Conservation (phyloP, 208 protist species). For the Wallacemonas collosoma region DNA sequence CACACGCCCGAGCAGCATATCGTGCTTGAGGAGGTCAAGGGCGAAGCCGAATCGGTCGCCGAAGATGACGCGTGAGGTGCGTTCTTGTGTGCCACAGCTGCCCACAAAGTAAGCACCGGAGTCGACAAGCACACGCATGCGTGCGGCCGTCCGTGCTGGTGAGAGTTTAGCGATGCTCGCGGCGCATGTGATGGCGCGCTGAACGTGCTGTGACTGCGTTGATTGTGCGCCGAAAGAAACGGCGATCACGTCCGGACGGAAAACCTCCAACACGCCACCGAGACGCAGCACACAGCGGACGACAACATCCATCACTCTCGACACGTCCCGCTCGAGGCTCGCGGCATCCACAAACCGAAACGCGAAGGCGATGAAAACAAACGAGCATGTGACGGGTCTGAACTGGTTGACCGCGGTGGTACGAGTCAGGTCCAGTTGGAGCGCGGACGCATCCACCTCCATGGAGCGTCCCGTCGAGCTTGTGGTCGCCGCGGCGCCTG, state of each 20-base stretch:
- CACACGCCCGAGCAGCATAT: constrained; percentile 27
- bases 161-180: constrained; percentile 25
- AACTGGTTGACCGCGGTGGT: constrained; percentile 28
- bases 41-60: constrained; percentile 43
- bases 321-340: constrained; percentile 28
- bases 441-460: constrained; percentile 2
- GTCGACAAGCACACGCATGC: constrained; percentile 43
- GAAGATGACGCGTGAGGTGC: constrained; percentile 40
- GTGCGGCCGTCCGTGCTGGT: constrained; percentile 2
- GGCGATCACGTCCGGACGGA: constrained; percentile 48
- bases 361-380: constrained; percentile 31
- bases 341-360: constrained; percentile 33
- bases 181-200: constrained; percentile 40
- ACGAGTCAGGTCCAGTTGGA: constrained; percentile 18
- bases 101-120: constrained; percentile 57
- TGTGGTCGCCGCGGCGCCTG: not conserved
- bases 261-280: constrained; percentile 48
- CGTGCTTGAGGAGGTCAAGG: constrained; percentile 28
- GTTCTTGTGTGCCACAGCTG: constrained; percentile 55
- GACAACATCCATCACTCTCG: constrained; percentile 27
- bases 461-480: not conserved
- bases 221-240: constrained; percentile 59
- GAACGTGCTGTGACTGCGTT: constrained; percentile 29
- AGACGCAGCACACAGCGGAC: constrained; percentile 27
- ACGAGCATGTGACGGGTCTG: constrained; percentile 33